Evolutionary conservation across 2,329 filamentous ascomycete species (phyloP), one percentile per base, ranked within the genome.

Genomic region (Periconia sp.): DNA sequence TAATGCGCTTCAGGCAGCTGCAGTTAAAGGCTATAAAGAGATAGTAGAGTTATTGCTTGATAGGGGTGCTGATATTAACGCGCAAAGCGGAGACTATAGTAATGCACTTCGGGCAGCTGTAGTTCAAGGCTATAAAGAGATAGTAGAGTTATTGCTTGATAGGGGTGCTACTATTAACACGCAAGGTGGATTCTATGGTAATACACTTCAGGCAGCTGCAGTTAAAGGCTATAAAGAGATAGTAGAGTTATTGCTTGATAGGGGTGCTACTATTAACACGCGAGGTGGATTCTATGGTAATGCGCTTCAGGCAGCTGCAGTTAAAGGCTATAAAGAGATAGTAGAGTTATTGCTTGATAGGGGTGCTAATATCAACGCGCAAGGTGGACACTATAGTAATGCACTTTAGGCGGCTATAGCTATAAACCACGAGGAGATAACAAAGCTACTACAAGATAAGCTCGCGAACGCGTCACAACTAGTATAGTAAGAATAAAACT

Each of bases 141-240:
- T n/a, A n/a, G n/a, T n/a, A n/a, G n/a, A n/a, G n/a, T n/a, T n/a
- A n/a, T n/a, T n/a, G n/a, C n/a, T n/a, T n/a, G n/a, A n/a, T n/a
- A n/a, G n/a, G n/a, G n/a, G n/a, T n/a, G n/a, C n/a, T n/a, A n/a
- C n/a, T n/a, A n/a, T n/a, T n/a, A 10, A 21, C 18, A 13, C 11
- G 31, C 11, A 25, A 12, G 12, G 23, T 25, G 23, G 23, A 25
- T 25, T 8, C 23, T 25, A 25, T 12, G 23, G 23, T 12, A 25
- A 25, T 12, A 12, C 12, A 25, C 23, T 25, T 12, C 12, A 25
- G 7, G 23, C 23, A 12, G 23, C 23, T 25, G 7, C 12, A 25
- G 23, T 12, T 25, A 12, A n/a, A n/a, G n/a, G n/a, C n/a, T n/a
- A n/a, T 36, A 12, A 47, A 7, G 19, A 38, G 8, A 40, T 52